Evolutionary conservation across 2,329 filamentous ascomycete species (phyloP).

Genomic region (Penicillium vulpinum): DNA sequence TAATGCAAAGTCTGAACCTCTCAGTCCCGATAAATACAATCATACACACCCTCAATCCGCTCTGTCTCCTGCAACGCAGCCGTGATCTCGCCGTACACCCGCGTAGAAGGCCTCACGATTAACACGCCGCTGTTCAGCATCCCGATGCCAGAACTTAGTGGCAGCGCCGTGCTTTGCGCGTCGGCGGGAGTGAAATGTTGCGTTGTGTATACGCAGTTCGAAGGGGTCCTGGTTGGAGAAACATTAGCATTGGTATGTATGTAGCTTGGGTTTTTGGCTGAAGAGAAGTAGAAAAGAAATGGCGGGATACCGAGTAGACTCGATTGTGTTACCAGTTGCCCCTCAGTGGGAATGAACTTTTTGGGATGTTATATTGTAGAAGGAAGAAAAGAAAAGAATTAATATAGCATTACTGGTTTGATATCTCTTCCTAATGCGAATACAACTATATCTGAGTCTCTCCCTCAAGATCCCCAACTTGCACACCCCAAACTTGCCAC

Average conservation of each 20-base stretch:
- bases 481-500: constrained; percentile 46
- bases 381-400: background rate
- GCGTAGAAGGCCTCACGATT: constrained; percentile 54
- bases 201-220: constrained; percentile 12
- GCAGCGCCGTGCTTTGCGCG: constrained; percentile 40
- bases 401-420: background rate
- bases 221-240: constrained; percentile 13
- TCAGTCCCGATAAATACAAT: constrained; percentile 12
- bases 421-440: background rate
- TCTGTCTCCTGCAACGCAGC: constrained; percentile 45
- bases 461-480: constrained; percentile 27
- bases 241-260: too few relatives aligned
- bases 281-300: constrained; percentile 38
- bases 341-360: background rate
- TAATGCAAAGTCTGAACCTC: constrained; percentile 15
- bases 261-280: constrained; percentile 18
- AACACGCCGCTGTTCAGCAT: constrained; percentile 60
- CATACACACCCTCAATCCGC: constrained; percentile 41
- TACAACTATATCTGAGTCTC: background rate
- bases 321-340: background rate
- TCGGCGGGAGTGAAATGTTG: background rate
- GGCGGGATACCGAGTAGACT: background rate
- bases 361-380: background rate
- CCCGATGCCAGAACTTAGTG: constrained; percentile 50
- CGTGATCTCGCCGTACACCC: constrained; percentile 50